Conservation (phyloP, 2,329 filamentous ascomycete genomes). For the Trichoderma atrobrunneum region DNA sequence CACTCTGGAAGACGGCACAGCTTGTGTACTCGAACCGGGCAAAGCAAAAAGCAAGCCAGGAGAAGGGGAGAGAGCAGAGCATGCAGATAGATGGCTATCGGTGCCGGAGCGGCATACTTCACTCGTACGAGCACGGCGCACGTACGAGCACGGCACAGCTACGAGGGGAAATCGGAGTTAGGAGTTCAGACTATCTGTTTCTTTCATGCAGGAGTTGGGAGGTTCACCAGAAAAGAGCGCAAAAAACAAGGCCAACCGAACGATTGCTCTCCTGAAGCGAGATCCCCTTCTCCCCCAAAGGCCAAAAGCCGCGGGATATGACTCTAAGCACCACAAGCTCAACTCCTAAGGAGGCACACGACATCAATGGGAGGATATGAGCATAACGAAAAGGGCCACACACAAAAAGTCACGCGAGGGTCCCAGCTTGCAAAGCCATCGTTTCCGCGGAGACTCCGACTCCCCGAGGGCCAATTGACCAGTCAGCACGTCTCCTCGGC, state of each 20-base stretch:
- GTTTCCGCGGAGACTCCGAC: slow-evolving; percentile 15
- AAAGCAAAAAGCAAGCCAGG: not conserved
- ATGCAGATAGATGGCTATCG: not conserved
- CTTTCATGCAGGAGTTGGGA: slow-evolving; percentile 6
- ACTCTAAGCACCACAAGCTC: not conserved
- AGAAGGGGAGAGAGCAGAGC: not conserved
- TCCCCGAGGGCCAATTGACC: not conserved
- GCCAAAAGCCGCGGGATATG: not conserved
- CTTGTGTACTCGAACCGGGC: not conserved
- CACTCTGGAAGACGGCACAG: not conserved
- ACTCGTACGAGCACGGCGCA: not conserved
- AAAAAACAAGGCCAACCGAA: not conserved
- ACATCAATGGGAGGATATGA: not conserved
- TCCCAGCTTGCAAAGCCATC: not conserved
- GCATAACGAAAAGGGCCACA: not conserved
- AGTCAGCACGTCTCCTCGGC: not conserved
- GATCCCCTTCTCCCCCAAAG: too few relatives aligned
- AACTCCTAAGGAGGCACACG: not conserved
- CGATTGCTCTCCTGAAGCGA: not conserved
- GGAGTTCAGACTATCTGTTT: not conserved
- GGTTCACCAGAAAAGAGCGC: not conserved
- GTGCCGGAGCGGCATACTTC: slow-evolving; percentile 4
- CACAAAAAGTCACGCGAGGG: not conserved
- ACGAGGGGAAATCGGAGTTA: not conserved
- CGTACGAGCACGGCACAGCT: not conserved